These are phyloP conservation scores for Thermoascus crustaceus DNA, from an alignment of 2,329 filamentous ascomycete species.

Conservation along the genomic window DNA sequence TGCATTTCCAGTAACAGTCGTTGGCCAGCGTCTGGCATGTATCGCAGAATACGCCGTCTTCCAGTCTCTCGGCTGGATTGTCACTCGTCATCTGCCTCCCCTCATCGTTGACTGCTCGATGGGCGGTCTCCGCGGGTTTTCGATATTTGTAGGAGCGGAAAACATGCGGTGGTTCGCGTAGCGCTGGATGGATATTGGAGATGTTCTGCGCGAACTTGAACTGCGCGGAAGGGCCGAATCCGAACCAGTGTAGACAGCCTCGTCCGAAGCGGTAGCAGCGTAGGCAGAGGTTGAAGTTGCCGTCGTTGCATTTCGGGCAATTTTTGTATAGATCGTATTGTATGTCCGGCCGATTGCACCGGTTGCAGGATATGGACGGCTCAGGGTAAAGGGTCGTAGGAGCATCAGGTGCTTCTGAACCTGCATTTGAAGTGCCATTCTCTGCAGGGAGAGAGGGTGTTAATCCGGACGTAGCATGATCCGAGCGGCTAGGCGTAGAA, in stretches of 20 bases:
- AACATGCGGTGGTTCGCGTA: slow-evolving; percentile 44
- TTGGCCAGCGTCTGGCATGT: slow-evolving; percentile 66
- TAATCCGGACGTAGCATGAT: background rate
- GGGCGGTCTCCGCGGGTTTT: slow-evolving; percentile 19
- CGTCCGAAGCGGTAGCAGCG: slow-evolving; percentile 68
- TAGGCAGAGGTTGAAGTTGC: slow-evolving; percentile 70
- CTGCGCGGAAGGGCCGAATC: slow-evolving; percentile 69
- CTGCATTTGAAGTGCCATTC: slow-evolving; percentile 11
- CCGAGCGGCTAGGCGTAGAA: slow-evolving; percentile 1
- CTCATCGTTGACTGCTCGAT: slow-evolving; percentile 29
- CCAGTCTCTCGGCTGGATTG: slow-evolving; percentile 58
- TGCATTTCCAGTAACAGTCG: slow-evolving; percentile 83
- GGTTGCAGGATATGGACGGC: slow-evolving; percentile 64
- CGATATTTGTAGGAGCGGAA: slow-evolving; percentile 34
- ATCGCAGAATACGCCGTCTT: slow-evolving; percentile 78
- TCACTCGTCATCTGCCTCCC: slow-evolving; percentile 51
- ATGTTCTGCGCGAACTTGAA: slow-evolving; percentile 52
- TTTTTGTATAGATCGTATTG: slow-evolving; percentile 83
- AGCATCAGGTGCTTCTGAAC: slow-evolving; percentile 19
- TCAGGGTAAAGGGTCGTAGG: slow-evolving; percentile 48
- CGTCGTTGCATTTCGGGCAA: slow-evolving; percentile 61
- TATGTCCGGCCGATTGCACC: slow-evolving; percentile 63
- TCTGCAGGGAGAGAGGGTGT: background rate
- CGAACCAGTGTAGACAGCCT: slow-evolving; percentile 81
- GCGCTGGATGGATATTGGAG: slow-evolving; percentile 33